Conservation (phyloP, 768 basidiomycete genomes). For the Boletus patriciae region DNA sequence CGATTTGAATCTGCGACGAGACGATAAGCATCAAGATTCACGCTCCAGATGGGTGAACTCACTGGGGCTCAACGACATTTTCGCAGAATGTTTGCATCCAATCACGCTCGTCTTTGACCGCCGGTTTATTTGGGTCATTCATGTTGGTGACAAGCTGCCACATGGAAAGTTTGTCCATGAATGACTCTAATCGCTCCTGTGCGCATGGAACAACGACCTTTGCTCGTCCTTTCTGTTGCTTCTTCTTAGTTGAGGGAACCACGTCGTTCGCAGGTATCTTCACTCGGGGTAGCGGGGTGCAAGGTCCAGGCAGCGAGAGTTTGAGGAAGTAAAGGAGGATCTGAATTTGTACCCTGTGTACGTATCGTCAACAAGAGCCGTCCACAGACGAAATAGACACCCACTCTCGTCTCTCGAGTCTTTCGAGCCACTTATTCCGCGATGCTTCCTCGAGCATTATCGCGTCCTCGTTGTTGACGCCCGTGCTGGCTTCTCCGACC, state of each 20-base stretch:
- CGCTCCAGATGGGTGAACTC: constrained; percentile 21
- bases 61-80: constrained; percentile 66
- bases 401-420: constrained; percentile 70
- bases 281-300: constrained; percentile 31
- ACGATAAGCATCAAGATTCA: neutral
- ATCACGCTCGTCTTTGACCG: constrained; percentile 44
- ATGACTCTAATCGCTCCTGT: constrained; percentile 62
- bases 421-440: constrained; percentile 56
- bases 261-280: constrained; percentile 26
- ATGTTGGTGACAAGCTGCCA: constrained; percentile 63
- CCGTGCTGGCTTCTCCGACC: constrained; percentile 29
- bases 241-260: constrained; percentile 34
- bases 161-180: constrained; percentile 78
- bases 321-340: constrained; percentile 68
- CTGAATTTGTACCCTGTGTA: constrained; percentile 68
- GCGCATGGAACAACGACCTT: constrained; percentile 25
- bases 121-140: constrained; percentile 31
- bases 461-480: constrained; percentile 19
- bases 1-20: constrained; percentile 50
- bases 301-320: constrained; percentile 56
- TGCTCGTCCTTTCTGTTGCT: constrained; percentile 21
- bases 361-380: constrained; percentile 5
- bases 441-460: constrained; percentile 50
- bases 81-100: constrained; percentile 77
- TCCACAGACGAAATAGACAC: constrained; percentile 16